Conservation (phyloP, 2,329 filamentous ascomycete genomes). For the Calcarisporium arbuscula region DNA sequence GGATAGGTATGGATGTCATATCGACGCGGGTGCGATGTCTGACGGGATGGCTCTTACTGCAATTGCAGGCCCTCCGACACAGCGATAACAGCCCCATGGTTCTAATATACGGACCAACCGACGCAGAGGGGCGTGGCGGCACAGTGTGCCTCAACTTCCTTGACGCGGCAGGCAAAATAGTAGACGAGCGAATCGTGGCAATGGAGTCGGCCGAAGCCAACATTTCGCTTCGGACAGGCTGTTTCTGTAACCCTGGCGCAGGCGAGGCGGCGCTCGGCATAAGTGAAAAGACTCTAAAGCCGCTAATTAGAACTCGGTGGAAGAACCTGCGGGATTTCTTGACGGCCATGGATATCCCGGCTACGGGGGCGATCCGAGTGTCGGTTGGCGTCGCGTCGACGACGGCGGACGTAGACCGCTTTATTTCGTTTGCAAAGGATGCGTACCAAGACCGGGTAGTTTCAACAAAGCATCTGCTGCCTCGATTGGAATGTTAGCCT, state of each 20-base stretch:
- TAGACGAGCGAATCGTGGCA: constrained; percentile 31
- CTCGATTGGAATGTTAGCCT: not conserved
- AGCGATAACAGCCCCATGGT: constrained; percentile 25
- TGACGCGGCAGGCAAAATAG: constrained; percentile 21
- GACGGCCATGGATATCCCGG: too few species aligned
- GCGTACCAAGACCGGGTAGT: constrained; percentile 24
- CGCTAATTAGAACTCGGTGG: constrained; percentile 10
- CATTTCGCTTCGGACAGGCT: constrained; percentile 34
- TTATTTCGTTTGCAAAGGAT: constrained; percentile 25
- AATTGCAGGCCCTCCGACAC: constrained; percentile 24
- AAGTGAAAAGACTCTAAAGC: constrained; percentile 1
- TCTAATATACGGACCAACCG: constrained; percentile 27
- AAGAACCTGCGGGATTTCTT: not conserved
- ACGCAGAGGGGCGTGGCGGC: constrained; percentile 23
- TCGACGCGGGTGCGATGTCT: constrained; percentile 27
- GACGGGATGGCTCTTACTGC: constrained; percentile 28
- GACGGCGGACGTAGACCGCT: constrained; percentile 26
- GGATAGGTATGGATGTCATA: constrained; percentile 21
- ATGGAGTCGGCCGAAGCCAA: constrained; percentile 22
- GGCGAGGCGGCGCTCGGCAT: constrained; percentile 28
- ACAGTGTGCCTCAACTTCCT: constrained; percentile 34
- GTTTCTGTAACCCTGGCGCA: constrained; percentile 36
- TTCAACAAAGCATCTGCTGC: not conserved
- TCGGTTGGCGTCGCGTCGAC: constrained; percentile 33
- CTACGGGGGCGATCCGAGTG: constrained; percentile 28